Evolutionary conservation across 2,329 filamentous ascomycete genomes (phyloP), one percentile per base, ranked within the genome.

Genomic region (Fusarium staphyleae): DNA sequence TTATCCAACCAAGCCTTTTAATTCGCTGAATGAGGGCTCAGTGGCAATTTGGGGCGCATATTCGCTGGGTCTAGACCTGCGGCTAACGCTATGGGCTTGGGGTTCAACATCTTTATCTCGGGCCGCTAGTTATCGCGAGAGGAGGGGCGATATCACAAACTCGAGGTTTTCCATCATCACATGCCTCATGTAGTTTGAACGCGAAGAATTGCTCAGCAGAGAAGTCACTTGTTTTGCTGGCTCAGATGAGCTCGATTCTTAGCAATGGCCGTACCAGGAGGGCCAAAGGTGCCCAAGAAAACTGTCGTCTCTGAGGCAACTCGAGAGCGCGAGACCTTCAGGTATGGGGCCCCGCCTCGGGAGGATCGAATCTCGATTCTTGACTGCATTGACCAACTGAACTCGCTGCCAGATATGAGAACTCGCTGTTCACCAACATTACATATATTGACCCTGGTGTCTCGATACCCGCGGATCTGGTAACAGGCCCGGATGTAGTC

Each of bases 281-380:
- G 22, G 40, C 8, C 43, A 9, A 14, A 41, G 48, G 57, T 50
- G 12, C 57, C 57, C 0, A 54, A 22, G 48, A 55, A 54, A 13
- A 44, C 36, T 10, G 8, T 44, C 28, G 62, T 67, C 35, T 57
- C 61, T 16, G 69, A 71, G 47, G 63, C 65, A 16, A 60, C 56
- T 43, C 66, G 69, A 32, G 69, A 71, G 43, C 65, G 69, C 12
- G 69, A 71, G 61, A 70, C 69, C 4, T 71, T 69, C 51, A 70
- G 66, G 69, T 71, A 30, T 11, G 55, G 48, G 26, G 12, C 13
- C 28, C 28, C 22, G 22, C 22, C 22, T 7, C 9, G 3, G 13
- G 11, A 29, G 11, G 8, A 30, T 30, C 8, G 12, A 30, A 9
- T 29, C 28, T 11, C 4, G 28, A 29, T 13, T 29, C 28, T 13